Base-by-base conservation (phyloP, 306 rosid species). In the Vigna nakashimae region DNA sequence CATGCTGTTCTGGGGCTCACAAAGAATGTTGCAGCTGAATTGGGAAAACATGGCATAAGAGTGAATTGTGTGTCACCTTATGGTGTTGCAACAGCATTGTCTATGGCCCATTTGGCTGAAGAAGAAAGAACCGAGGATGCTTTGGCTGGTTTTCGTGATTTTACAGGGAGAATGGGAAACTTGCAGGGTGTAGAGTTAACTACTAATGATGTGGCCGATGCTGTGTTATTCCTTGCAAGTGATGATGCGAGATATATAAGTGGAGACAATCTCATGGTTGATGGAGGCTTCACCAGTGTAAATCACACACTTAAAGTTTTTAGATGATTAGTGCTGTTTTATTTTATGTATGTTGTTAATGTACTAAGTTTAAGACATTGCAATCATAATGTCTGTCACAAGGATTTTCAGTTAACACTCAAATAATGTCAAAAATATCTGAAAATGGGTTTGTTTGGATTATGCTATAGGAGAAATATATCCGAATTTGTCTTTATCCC, bases 1-100 rank as follows among this genome's bases (percentile, higher is more conserved):
- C 89, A 92, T 65, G 98, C 98, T 6, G 87, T 94, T 4, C 8
- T 68, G 81, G 98, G 98, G 79, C 89, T 94, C 2, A 90, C 94
- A 12, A 92, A 83, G 87, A 94, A 73, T 62, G 92, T 92, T 69
- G 92, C 97, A 22, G 92, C 98, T 20, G 98, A 94, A 84, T 71
- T 94, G 9, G 98, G 98, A 22, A 67, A 20, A 12, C 32, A 55
- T 20, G 15, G 62, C 3, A 82, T 92, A 72, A 88, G 98, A 65
- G 92, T 85, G 80, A 87, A 89, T 18, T 88, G 88, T 73, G 94
- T 90, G 53, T 79, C 96, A 32, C 98, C 98, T 15, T 90, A 92
- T 51, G 71, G 36, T 0, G 82, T 92, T 14, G 69, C 82, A 1
- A 94, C 98, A 2, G 40, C 59, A 57, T 64, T 92, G 88, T 73